phyloP scores from a whole-genome alignment of 2,329 filamentous ascomycete genomes.

The Iodosphaeria phyllophila region DNA sequence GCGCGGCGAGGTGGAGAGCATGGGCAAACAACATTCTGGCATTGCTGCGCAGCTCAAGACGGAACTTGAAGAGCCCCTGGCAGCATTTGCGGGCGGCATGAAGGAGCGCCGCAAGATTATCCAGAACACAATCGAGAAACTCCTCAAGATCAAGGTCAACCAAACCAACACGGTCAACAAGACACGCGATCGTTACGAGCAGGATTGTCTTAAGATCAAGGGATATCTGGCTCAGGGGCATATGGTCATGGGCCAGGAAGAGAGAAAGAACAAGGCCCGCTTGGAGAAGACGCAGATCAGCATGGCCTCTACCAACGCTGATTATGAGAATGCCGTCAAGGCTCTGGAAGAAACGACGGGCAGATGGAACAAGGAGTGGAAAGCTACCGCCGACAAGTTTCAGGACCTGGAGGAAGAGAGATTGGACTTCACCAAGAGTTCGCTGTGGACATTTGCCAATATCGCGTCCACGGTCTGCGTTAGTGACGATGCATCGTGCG shows the following conservation, averaged over 20 bases:
- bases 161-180: conserved; percentile 89
- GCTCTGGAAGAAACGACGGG: conserved; percentile 85
- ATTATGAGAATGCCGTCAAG: conserved; percentile 89
- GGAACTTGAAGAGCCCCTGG: conserved; percentile 83
- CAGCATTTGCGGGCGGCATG: conserved; percentile 82
- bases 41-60: conserved; percentile 91
- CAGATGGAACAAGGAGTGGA: conserved; percentile 97
- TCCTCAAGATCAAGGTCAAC: conserved; percentile 81
- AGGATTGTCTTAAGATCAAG: conserved; percentile 96
- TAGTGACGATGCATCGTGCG: conserved; percentile 89
- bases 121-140: conserved; percentile 81
- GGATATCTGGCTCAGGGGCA: conserved; percentile 95
- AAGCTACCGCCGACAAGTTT: conserved; percentile 94
- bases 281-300: conserved; percentile 97
- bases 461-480: conserved; percentile 95
- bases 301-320: conserved; percentile 72
- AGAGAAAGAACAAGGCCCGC: conserved; percentile 96
- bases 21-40: conserved; percentile 81
- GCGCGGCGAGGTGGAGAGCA: conserved; percentile 74
- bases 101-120: conserved; percentile 96
- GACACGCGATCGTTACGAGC: conserved; percentile 87
- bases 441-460: conserved; percentile 94
- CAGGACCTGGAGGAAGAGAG: conserved; percentile 96
- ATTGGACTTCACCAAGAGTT: conserved; percentile 93
- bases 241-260: conserved; percentile 99